These are phyloP conservation scores for Lipomyces kockii DNA, from an alignment of 805 yeast genomes.

Conservation along the genomic window DNA sequence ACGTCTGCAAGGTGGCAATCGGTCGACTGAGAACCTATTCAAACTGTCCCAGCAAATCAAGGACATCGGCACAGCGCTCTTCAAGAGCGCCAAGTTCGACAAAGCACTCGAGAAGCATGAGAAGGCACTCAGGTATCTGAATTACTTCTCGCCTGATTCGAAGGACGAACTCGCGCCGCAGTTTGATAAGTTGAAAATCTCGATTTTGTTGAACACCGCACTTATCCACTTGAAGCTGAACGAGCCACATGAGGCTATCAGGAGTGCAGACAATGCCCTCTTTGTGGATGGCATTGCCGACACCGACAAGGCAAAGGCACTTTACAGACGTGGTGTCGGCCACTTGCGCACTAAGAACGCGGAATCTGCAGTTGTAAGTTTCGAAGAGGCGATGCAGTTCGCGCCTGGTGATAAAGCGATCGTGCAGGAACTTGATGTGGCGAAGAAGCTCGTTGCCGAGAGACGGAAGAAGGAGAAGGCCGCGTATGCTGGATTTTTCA, in stretches of 20 bases:
- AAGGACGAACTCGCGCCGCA: constrained; percentile 19
- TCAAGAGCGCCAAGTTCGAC: constrained; percentile 65
- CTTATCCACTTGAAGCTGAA: constrained; percentile 70
- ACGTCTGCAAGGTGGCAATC: constrained; percentile 56
- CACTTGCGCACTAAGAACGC: constrained; percentile 65
- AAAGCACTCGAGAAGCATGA: constrained; percentile 67
- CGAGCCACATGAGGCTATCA: constrained; percentile 59
- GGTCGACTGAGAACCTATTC: constrained; percentile 64
- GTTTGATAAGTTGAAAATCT: constrained; percentile 55
- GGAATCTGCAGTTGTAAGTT: constrained; percentile 68
- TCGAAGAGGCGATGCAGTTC: constrained; percentile 64
- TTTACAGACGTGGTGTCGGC: constrained; percentile 83
- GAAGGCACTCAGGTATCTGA: constrained; percentile 72
- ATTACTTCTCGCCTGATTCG: constrained; percentile 74
- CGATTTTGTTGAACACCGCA: constrained; percentile 72
- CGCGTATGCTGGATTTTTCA: constrained; percentile 50
- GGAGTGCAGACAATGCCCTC: constrained; percentile 68
- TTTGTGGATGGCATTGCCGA: constrained; percentile 65
- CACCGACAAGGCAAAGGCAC: constrained; percentile 78
- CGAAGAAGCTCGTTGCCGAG: constrained; percentile 35
- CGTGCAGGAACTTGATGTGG: constrained; percentile 38
- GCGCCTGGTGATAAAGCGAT: constrained; percentile 57
- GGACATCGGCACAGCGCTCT: constrained; percentile 75
- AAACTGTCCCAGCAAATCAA: constrained; percentile 69
- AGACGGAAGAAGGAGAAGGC: constrained; percentile 44